Evolutionary conservation across 495 filamentous ascomycete species (phyloP).

Genomic region (Penicillium cataractarum): DNA sequence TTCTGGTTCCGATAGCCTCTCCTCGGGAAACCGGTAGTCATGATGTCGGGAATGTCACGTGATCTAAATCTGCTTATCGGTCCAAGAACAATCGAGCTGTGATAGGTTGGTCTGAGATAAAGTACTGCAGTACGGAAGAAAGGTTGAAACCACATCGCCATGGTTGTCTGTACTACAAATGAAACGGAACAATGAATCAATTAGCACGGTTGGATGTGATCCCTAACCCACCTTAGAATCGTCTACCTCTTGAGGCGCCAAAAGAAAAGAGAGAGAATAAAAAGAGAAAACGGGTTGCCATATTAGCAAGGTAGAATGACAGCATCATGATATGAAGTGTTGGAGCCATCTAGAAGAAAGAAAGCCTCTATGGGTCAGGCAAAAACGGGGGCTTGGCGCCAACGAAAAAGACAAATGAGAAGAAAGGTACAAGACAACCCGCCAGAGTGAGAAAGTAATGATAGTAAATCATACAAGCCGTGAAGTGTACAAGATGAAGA

Average conservation of each 20-base stretch:
- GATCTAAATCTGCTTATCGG: neutral
- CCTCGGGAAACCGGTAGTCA: constrained; percentile 30
- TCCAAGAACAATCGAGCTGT: no score
- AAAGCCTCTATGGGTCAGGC: constrained; percentile 10
- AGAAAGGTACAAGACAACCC: constrained; percentile 16
- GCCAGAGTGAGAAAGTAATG: constrained; percentile 6
- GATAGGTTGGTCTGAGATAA: no score
- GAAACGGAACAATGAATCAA: neutral
- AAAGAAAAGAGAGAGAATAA: neutral
- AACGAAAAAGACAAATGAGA: constrained; percentile 17
- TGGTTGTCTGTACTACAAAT: neutral
- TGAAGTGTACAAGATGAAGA: constrained; percentile 25
- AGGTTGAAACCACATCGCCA: no score
- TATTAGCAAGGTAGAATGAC: neutral
- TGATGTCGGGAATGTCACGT: constrained; percentile 33
- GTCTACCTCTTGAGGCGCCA: constrained; percentile 16
- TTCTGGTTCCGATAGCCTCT: constrained; percentile 21
- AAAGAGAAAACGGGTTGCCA: neutral
- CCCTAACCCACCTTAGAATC: constrained; percentile 7
- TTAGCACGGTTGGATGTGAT: constrained; percentile 5
- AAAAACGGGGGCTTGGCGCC: constrained; percentile 1
- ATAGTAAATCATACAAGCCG: constrained; percentile 30
- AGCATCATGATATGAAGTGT: neutral
- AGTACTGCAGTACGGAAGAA: no score
- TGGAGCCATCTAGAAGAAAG: constrained; percentile 1